phyloP scores from a whole-genome alignment of 441 rosid genomes.

The Aleurites moluccanus region DNA sequence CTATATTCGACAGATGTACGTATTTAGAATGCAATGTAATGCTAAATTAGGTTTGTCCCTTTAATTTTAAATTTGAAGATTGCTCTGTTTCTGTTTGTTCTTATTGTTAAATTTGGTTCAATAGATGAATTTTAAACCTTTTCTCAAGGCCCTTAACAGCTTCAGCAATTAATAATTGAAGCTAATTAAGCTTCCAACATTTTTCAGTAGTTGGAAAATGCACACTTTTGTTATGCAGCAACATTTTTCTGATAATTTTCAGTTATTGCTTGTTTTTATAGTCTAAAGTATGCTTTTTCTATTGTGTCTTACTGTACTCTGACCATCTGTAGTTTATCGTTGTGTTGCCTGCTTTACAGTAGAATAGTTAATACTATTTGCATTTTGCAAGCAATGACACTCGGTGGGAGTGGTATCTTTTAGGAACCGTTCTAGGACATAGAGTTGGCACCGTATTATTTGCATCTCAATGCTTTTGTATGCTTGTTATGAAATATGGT shows the following conservation, averaged over 20 bases:
- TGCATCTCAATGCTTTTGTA: no score
- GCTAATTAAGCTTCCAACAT: not conserved
- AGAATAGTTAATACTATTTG: no score
- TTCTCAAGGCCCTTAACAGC: not conserved
- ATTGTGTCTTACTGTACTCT: not conserved
- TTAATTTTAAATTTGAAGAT: slow-evolving; percentile 10
- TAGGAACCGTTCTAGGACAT: no score
- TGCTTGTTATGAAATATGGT: no score
- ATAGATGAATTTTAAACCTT: not conserved
- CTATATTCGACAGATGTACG: slow-evolving; percentile 5
- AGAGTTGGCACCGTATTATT: no score
- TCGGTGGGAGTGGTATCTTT: no score
- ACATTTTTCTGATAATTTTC: not conserved
- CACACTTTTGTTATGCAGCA: slow-evolving; percentile 2
- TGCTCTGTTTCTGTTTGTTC: slow-evolving; percentile 13
- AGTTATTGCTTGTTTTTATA: slow-evolving; percentile 1
- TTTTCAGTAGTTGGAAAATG: not conserved
- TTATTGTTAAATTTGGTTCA: slow-evolving; percentile 4
- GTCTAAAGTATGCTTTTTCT: not conserved
- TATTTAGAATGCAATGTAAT: slow-evolving; percentile 16
- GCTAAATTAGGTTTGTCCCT: slow-evolving; percentile 12
- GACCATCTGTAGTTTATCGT: no score
- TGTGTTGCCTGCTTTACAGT: no score
- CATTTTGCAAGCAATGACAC: no score
- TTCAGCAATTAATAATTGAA: not conserved